Evolutionary conservation across 768 basidiomycete genomes (phyloP), one percentile per base, ranked within the genome.

Genomic region (Holtermanniella nyarrowii): DNA sequence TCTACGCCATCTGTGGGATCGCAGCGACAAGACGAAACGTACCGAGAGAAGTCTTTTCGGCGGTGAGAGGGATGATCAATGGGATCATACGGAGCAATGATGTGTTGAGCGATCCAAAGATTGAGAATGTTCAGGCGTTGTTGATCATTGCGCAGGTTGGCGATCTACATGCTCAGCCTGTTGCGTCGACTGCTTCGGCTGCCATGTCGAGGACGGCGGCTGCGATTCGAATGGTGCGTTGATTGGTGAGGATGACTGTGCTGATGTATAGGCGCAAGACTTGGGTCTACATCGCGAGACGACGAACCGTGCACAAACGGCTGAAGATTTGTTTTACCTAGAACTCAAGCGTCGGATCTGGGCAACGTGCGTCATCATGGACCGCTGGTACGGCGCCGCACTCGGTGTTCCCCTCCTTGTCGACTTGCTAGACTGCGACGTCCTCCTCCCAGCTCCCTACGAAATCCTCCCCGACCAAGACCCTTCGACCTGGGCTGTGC

Each of bases 401-500:
- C 88, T 89, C 61, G 93, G 93, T 0, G 86, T 89, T 59, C 93
- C 93, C 2, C 85, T 83, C 68, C 87, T 93, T 85, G 93, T 99
- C 56, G 91, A 96, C 69, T 81, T 97, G 1, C 82, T 85, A 59
- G 95, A 99, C 70, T 99, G 95, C 71, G 93, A 99, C 71, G 85
- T 87, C 3, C 83, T 90, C 49, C 76, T 95, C 26, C 91, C 91
- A 0, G 88, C 88, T 7, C 87, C 86, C 1, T 89, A 87, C 42
- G 84, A 88, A 62, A 68, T 73, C 49, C 54, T 66, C 0, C 65
- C 65, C 5, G 63, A 62, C 21, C 50, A 57, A n/a, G 64, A 68
- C 5, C 77, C 79, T 13, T 77, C 51, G 81, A 84, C 66, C 70
- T 85, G 54, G 66, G 65, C 57, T 13, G 49, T 68, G 22, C 57